Percentiles rank a stretch among this genome's conserved stretches.
phyloP scores from a whole-genome alignment of 2,329 filamentous ascomycete genomes.

The Pseudocercospora fuligena region DNA sequence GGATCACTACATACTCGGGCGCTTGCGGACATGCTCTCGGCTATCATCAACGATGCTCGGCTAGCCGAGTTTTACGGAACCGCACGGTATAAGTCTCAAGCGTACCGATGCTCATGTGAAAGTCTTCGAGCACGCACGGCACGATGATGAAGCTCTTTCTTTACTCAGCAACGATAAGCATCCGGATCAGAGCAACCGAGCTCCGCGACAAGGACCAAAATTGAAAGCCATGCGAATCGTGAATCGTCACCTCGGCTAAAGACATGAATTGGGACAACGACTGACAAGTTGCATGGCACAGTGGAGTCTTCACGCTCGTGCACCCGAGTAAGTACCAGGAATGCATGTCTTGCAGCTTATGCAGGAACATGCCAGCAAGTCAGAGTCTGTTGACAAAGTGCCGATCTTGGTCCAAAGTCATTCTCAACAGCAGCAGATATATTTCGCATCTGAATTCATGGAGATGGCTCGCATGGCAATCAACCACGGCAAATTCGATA shows the following conservation, averaged over 20 bases:
- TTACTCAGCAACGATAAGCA: background rate
- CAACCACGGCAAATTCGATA: background rate
- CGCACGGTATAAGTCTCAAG: constrained; percentile 2
- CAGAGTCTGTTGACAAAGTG: background rate
- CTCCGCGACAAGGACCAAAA: background rate
- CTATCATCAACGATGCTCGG: background rate
- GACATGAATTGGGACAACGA: background rate
- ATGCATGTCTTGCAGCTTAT: constrained; percentile 6
- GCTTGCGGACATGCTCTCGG: background rate
- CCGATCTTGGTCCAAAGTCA: background rate
- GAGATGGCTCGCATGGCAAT: background rate
- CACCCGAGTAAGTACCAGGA: background rate
- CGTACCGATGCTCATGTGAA: background rate
- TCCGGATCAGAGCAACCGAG: background rate
- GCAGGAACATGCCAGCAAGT: background rate
- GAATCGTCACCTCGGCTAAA: background rate
- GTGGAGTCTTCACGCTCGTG: background rate
- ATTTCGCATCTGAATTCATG: background rate
- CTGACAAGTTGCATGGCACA: background rate
- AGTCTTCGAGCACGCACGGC: background rate
- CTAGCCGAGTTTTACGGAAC: background rate
- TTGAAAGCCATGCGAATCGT: background rate
- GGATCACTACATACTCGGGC: background rate
- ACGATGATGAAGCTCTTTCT: background rate
- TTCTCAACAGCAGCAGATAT: background rate